Base-by-base conservation (phyloP, 768 basidiomycete species). In the Russula virescens region DNA sequence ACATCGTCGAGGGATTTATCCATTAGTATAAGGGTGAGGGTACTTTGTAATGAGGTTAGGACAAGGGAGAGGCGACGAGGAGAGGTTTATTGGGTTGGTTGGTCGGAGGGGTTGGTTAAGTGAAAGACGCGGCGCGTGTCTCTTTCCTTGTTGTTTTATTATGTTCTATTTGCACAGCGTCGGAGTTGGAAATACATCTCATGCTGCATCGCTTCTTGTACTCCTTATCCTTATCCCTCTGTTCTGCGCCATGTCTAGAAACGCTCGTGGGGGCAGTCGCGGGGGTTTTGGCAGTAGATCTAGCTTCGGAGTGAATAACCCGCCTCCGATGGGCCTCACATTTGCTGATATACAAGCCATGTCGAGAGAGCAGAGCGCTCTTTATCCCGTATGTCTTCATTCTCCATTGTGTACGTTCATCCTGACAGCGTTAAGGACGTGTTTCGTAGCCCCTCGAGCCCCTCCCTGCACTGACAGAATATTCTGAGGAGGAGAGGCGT, bases 1-100 rank as follows among this genome's bases (percentile, higher is more conserved):
- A 93, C 90, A 62, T 91, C 87, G 73, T 93, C 90, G 63, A 93
- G 87, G 69, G 88, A 81, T 77, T 88, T 88, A 77, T 93, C 89
- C 87, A 93, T 89, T 72, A 66, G 74, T 52, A 62, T 18, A 14
- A 59, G 9, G 59, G 55, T 19, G 26, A 38, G 21, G 21, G 38
- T 31, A 21, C 11, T 43, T 40, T 52, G 53, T 47, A 35, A 42
- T 13, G 19, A 60, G 0, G 25, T 16, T 8, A 53, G 21, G 42
- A 23, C 19, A 38, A 31, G 11, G 43, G 28, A 25, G 23, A 19
- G 35, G n/a, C 10, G 26, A 48, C 21, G 7, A 58, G 50, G 56
- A 52, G 7, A 49, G 57, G 56, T 40, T 28, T 6, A 5, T 54
- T 40, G 31, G 31, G 52, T 34, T 63, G 43, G 56, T 60, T 64